phyloP scores from a whole-genome alignment of 768 basidiomycete genomes.

The Chiua virens region DNA sequence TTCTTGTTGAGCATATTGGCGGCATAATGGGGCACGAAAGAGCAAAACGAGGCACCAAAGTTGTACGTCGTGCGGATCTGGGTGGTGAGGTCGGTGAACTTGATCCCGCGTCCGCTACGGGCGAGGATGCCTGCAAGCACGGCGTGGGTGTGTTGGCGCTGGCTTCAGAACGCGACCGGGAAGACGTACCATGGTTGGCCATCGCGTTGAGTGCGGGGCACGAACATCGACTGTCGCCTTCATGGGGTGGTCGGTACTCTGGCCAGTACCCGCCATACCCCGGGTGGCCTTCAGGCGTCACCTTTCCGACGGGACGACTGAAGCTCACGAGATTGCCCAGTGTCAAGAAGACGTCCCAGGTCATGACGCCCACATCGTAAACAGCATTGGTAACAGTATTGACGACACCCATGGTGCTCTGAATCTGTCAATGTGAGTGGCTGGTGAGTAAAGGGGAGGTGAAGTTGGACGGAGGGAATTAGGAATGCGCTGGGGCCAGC shows the following conservation, averaged over 20 bases:
- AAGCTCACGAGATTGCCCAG: slow-evolving; percentile 18
- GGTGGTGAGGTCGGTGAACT: slow-evolving; percentile 48
- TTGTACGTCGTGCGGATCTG: slow-evolving; percentile 62
- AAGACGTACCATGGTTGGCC: slow-evolving; percentile 74
- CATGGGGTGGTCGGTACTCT: slow-evolving; percentile 53
- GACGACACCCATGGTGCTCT: slow-evolving; percentile 14
- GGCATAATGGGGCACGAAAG: slow-evolving; percentile 60
- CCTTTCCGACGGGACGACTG: slow-evolving; percentile 43
- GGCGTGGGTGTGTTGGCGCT: neutral
- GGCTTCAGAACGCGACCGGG: too few species aligned
- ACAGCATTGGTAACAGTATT: slow-evolving; percentile 5
- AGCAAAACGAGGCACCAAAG: slow-evolving; percentile 66
- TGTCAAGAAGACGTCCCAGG: slow-evolving; percentile 22
- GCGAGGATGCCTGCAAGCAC: slow-evolving; percentile 41
- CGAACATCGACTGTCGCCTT: slow-evolving; percentile 67
- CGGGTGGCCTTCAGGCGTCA: slow-evolving; percentile 54
- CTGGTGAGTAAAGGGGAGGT: neutral
- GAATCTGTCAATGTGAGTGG: neutral
- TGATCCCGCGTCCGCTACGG: slow-evolving; percentile 68
- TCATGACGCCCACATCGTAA: slow-evolving; percentile 7
- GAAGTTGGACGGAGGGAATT: slow-evolving; percentile 8
- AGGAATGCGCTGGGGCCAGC: too few species aligned
- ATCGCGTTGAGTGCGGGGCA: slow-evolving; percentile 79
- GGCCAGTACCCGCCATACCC: slow-evolving; percentile 73
- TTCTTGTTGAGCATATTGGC: slow-evolving; percentile 57